Conservation (phyloP, 176 grass and related monocot genomes). For the Bromus sterilis region DNA sequence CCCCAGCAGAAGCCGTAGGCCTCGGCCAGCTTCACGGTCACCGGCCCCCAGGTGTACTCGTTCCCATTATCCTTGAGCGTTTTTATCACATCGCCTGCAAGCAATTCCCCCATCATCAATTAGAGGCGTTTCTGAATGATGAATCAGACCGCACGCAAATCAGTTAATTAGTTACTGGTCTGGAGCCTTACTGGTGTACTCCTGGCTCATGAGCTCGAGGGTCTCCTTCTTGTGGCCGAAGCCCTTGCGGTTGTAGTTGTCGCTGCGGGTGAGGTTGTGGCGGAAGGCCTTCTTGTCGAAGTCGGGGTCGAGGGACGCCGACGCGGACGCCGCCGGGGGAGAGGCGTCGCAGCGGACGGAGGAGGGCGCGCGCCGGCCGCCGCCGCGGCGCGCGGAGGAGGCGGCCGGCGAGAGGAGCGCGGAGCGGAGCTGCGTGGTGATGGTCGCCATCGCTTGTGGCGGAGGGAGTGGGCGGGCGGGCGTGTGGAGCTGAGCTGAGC, state of each 20-base stretch:
- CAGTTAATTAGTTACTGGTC: neutral
- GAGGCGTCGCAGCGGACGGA: conserved; percentile 61
- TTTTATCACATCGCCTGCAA: conserved; percentile 78
- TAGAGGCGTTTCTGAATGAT: neutral
- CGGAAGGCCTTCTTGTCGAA: conserved; percentile 99
- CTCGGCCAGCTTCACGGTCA: conserved; percentile 85
- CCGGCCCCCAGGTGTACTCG: conserved; percentile 67
- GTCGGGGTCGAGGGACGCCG: conserved; percentile 48
- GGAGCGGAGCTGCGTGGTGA: conserved; percentile 44
- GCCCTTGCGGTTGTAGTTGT: conserved; percentile 88
- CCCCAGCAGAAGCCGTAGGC: conserved; percentile 99
- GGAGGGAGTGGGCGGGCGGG: neutral
- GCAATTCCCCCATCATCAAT: too few relatives aligned
- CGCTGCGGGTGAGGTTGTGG: conserved; percentile 91
- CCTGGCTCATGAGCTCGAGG: conserved; percentile 79
- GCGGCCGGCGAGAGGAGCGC: conserved; percentile 34
- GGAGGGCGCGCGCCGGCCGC: conserved; percentile 1
- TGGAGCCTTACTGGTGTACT: conserved; percentile 78
- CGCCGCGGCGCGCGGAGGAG: neutral
- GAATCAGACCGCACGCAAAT: neutral
- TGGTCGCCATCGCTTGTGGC: conserved; percentile 42
- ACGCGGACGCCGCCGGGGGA: neutral
- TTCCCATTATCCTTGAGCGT: conserved; percentile 83
- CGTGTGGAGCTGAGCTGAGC: neutral
- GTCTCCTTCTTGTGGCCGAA: conserved; percentile 99